phyloP scores from a whole-genome alignment of 495 filamentous ascomycete genomes.

The Halenospora varia region DNA sequence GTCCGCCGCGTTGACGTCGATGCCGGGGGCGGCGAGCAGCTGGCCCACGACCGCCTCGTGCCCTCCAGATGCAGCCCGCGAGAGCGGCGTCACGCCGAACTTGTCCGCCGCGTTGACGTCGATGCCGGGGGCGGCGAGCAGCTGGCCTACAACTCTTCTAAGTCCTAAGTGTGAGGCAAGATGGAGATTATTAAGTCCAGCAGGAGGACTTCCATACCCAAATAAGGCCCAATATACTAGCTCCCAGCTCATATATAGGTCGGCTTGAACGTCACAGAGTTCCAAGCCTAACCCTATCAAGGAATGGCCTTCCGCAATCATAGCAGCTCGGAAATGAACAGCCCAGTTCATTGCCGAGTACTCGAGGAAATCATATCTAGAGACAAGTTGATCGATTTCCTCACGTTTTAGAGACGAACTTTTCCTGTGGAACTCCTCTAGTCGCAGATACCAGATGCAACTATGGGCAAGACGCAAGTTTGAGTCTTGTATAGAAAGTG shows the following conservation, averaged over 20 bases:
- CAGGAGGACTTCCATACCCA: not conserved
- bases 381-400: conserved; percentile 1
- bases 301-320: not conserved
- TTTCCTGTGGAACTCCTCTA: conserved; percentile 11
- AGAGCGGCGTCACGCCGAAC: conserved; percentile 20
- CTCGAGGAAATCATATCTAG: conserved; percentile 19
- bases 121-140: conserved; percentile 6
- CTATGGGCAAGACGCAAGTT: conserved; percentile 21
- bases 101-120: conserved; percentile 14
- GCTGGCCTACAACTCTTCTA: conserved; percentile 20
- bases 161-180: conserved; percentile 18
- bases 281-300: conserved; percentile 3
- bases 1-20: no score
- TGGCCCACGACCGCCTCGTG: conserved; percentile 25
- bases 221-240: conserved; percentile 1
- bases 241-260: conserved; percentile 1
- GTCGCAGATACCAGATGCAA: conserved; percentile 25
- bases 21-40: no score
- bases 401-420: not conserved
- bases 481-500: conserved; percentile 15
- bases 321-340: conserved; percentile 17
- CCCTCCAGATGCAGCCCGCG: conserved; percentile 23
- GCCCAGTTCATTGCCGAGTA: conserved; percentile 26
- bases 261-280: conserved; percentile 3
- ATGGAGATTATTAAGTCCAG: not conserved